Base-by-base conservation (phyloP, 768 basidiomycete genomes). In the Phylloporus scabripes region DNA sequence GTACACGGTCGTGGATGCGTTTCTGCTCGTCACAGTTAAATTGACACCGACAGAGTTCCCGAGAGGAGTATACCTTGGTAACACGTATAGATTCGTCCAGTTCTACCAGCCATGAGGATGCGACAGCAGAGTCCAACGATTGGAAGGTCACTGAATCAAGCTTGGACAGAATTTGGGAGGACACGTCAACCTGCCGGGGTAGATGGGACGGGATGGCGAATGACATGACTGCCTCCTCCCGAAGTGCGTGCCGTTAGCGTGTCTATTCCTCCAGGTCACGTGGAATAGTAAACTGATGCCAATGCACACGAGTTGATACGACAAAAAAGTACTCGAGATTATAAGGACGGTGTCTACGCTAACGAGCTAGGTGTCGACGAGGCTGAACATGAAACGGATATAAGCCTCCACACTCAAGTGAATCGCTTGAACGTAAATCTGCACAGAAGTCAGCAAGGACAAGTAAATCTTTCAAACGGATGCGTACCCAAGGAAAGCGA, bases 401-500 rank as follows among this genome's bases (percentile, higher is more conserved):
- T 41, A 45, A 24, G 21, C 28, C 41, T 45, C n/a, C 38, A 15
- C 12, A 21, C 41, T 64, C 52, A 64, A 38, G 69, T 69, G 70
- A 79, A 88, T 21, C 88, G 81, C 66, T 88, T 90, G 81, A 90
- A 91, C 15, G 88, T 91, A 64, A 90, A 91, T 51, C 88, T 91
- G 59, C 23, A 52, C 34, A 20, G 34, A 34, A 29, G 31, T 56
- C 37, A 55, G 33, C 24, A 12, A 34, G 15, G 31, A 26, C 31
- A 7, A 5, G 48, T 46, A 51, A 28, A 39, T 29, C 20, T 39
- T 28, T 11, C 3, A 38, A 45, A 46, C n/a, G n/a, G n/a, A 28
- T 29, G 68, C 78, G 39, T 56, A 82, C 82, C 80, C 80, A 38
- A 83, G 68, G 72, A 83, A 83, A 34, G 82, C 82, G 49, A 84